Base-by-base conservation (phyloP, 2,329 filamentous ascomycete species). In the Aspergillus oerlinghausenensis region DNA sequence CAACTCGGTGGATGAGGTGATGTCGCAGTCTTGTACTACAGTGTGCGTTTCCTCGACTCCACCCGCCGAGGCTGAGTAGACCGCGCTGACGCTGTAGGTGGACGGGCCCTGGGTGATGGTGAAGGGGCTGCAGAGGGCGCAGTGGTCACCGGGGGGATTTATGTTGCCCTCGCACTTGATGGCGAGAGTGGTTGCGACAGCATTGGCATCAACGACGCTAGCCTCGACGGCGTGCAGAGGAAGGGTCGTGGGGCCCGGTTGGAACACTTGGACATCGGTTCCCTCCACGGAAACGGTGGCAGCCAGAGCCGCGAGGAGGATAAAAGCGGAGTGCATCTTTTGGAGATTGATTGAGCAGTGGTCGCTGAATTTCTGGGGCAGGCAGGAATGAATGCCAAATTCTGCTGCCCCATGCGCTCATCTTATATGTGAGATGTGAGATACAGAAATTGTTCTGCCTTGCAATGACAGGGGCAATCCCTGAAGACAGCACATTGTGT, bases 21-120 rank as follows among this genome's bases (percentile, higher is more conserved):
- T 60, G 17, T 60, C 55, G 60, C 64, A 65, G 52, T 57, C 54
- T 14, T 60, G 43, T 1, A 55, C 42, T 0, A 61, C 17, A 7
- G 63, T 60, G 17, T 57, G 8, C 2, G 40, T 58, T 9, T 43
- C 58, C 3, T 54, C 35, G 4, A 55, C 45, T 6, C 57, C 60
- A 19, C 23, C 1, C 3, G 45, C 52, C 25, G 47, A 47, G 25
- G 56, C 54, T 3, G 60, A 21, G 35, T 55, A 57, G 25, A 57
- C 50, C n/a, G 59, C 59, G 21, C 50, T 55, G 23, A 59, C 26
- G 25, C 52, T 52, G 35, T 52, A 63, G 50, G 63, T 66, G 11
- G 64, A 66, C 8, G 61, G 63, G 4, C 64, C 63, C 40, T 61
- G 52, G 25, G 61, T 64, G 3, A 63, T 25, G 50, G 64, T 66